phyloP scores from a whole-genome alignment of 192 early-diverging fungal species.

The Kickxella alabastrina region DNA sequence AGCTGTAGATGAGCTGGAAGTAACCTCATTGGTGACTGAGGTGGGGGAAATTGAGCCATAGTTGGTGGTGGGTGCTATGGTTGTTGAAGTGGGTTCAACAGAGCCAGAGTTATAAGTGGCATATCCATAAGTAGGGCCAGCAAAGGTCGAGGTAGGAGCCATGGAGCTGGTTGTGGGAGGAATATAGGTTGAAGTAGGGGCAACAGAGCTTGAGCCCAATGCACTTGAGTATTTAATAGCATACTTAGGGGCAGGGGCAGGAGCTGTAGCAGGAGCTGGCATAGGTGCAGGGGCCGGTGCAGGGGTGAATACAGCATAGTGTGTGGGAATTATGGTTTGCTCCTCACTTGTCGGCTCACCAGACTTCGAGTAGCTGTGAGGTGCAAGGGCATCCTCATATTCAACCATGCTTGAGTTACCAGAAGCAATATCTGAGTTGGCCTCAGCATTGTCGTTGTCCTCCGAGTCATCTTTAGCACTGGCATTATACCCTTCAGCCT shows the following conservation, averaged over 20 bases:
- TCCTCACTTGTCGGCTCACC: neutral
- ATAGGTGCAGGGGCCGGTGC: constrained; percentile 2
- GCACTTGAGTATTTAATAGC: no score
- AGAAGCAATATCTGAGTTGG: neutral
- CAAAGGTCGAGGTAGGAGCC: no score
- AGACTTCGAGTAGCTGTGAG: neutral
- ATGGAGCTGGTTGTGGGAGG: no score
- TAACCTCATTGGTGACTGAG: no score
- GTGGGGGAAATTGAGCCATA: no score
- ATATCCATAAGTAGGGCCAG: no score
- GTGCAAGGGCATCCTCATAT: neutral
- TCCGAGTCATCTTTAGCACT: neutral
- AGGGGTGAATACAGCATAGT: neutral
- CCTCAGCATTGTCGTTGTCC: neutral
- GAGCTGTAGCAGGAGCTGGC: neutral
- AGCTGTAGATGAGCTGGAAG: no score
- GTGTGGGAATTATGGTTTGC: neutral
- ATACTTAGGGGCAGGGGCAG: neutral
- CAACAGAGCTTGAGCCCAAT: no score
- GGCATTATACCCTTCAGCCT: neutral
- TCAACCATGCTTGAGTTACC: neutral
- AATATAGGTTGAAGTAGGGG: no score
- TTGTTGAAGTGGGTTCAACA: no score
- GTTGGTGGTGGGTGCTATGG: no score
- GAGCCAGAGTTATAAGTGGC: no score